A percentile compares a stretch with the other conserved stretches of the same genome.
These are phyloP conservation scores for Penicillium bialowiezense DNA, from an alignment of 495 filamentous ascomycete genomes.

Conservation along the genomic window DNA sequence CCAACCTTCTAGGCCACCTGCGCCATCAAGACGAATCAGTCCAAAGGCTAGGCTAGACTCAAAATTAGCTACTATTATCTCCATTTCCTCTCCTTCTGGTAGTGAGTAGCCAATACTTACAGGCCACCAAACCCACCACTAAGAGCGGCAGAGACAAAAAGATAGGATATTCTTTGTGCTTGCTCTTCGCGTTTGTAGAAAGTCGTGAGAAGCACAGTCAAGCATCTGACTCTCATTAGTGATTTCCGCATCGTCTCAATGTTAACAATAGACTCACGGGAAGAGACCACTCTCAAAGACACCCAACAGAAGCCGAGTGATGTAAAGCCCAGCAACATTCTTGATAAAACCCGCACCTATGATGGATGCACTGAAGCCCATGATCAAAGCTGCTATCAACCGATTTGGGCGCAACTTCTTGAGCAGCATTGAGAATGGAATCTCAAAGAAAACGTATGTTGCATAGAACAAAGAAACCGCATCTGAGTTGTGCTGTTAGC, in stretches of 20 bases:
- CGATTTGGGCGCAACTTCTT: conserved; percentile 28
- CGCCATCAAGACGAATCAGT: conserved; percentile 30
- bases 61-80: background rate
- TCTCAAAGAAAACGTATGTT: conserved; percentile 37
- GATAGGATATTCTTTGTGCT: conserved; percentile 15
- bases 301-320: conserved; percentile 28
- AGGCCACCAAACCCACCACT: conserved; percentile 25
- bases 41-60: conserved; percentile 26
- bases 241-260: conserved; percentile 13
- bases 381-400: conserved; percentile 37
- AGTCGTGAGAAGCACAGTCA: conserved; percentile 29
- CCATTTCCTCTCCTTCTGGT: background rate
- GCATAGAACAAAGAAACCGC: conserved; percentile 16
- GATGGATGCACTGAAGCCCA: conserved; percentile 32
- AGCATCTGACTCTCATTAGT: conserved; percentile 19
- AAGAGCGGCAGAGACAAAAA: conserved; percentile 28
- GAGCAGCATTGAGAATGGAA: conserved; percentile 28
- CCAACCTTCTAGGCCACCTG: conserved; percentile 33
- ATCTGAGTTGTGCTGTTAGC: conserved; percentile 3
- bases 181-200: conserved; percentile 19
- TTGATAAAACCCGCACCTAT: conserved; percentile 24
- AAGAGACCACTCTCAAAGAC: conserved; percentile 34
- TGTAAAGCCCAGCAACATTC: conserved; percentile 32
- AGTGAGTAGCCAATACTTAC: conserved; percentile 1
- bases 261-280: conserved; percentile 18